Conservation (phyloP, 2,329 filamentous ascomycete species). For the Sclerotinia minor region DNA sequence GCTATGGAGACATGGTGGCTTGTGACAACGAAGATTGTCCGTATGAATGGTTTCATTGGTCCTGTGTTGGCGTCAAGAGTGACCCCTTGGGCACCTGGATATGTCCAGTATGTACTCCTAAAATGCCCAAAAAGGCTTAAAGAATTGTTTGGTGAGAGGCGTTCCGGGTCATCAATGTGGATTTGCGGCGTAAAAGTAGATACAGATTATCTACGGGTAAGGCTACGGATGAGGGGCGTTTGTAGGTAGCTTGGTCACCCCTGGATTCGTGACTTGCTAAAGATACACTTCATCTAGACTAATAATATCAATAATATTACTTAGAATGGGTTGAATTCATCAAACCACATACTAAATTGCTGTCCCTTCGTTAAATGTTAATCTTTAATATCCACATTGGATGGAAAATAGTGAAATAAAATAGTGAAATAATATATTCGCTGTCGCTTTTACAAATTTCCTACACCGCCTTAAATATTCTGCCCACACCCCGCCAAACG, state of each 20-base stretch:
- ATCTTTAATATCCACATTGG: not conserved
- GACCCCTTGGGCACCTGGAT: conserved; percentile 69
- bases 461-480: conserved; percentile 8
- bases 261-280: not conserved
- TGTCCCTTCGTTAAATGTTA: not conserved
- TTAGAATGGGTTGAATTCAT: not conserved
- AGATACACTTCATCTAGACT: not conserved
- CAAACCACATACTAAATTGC: not conserved
- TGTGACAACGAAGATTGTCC: conserved; percentile 82
- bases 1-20: conserved; percentile 85
- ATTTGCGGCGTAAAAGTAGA: not conserved
- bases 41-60: conserved; percentile 88
- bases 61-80: conserved; percentile 66
- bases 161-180: not conserved
- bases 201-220: conserved; percentile 11
- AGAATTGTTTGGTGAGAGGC: not conserved
- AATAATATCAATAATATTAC: not conserved
- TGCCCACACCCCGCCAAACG: conserved; percentile 12
- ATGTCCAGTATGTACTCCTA: conserved; percentile 61
- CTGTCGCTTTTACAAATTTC: not conserved
- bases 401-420: conserved; percentile 5
- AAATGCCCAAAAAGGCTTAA: conserved; percentile 23
- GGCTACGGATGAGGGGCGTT: not conserved
- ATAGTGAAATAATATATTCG: conserved; percentile 1
- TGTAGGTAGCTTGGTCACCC: not conserved